Evolutionary conservation across 106 monocot genomes (phyloP), one percentile per base, ranked within the genome.

Genomic region (Dendrobium catenatum): DNA sequence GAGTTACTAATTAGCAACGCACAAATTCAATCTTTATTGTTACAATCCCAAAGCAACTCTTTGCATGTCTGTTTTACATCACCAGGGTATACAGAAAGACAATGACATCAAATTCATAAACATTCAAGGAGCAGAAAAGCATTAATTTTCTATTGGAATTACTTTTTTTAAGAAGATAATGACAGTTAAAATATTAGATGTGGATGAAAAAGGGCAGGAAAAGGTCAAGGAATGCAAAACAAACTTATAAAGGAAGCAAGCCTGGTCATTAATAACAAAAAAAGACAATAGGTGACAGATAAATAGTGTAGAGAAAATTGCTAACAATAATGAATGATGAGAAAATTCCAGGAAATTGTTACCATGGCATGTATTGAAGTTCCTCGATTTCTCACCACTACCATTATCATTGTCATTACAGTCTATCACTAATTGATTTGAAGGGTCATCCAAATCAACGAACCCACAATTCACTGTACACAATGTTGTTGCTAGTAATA

Each of bases 401-500:
- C 51, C 80, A 83, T n/a, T 74, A 66, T 70, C 55, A 58, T 42
- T 4, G 55, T 59, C 80, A 46, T 43, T 66, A 85, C 79, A 9
- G 24, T 85, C 54, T 1, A 43, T 56, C 58, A 75, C 31, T 75
- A 29, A 58, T 58, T 87, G 81, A 80, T 74, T 48, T 33, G 77
- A 20, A 18, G 44, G 22, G 61, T 86, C 72, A 64, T 13, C 67
- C 55, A 73, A 56, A 2, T 37, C 0, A 42, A 9, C 44, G 49
- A 68, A 26, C 22, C n/a, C 49, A 49, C 70, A 46, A 47, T 64
- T 80, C 2, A 55, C 72, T 20, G 41, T 76, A 80, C 83, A 89
- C 27, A 82, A 79, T 43, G 83, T 49, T 37, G 55, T 84, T 84
- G 90, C 90, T 77, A 79, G 43, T 20, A 78, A 83, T 75, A 90